Evolutionary conservation across 1,139 yeast genomes (phyloP).

Genomic region (Scheffersomyces illinoinensis): DNA sequence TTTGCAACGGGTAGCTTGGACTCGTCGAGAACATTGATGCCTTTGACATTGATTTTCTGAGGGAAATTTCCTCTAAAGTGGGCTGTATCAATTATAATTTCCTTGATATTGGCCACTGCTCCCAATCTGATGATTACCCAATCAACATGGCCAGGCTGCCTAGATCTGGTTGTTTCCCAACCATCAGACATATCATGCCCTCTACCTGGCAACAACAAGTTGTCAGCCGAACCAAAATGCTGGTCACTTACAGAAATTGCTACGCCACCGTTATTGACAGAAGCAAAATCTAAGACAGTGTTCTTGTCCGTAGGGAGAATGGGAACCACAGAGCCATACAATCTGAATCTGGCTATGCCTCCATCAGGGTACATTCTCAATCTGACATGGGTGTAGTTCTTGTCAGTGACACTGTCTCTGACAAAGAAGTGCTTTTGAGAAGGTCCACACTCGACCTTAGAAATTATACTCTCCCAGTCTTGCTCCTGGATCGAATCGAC

Average conservation of each 20-base stretch:
- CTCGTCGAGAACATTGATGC: conserved; percentile 40
- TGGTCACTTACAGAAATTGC: conserved; percentile 83
- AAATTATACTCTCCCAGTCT: conserved; percentile 71
- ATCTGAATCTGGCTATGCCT: conserved; percentile 91
- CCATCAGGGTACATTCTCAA: conserved; percentile 96
- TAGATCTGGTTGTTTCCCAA: conserved; percentile 94
- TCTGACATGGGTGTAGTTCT: conserved; percentile 74
- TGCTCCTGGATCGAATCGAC: conserved; percentile 22
- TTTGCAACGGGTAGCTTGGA: conserved; percentile 35
- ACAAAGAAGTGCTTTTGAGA: conserved; percentile 79
- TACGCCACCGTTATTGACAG: conserved; percentile 85
- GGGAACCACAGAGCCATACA: conserved; percentile 80
- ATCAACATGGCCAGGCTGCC: conserved; percentile 80
- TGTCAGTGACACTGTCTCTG: conserved; percentile 56
- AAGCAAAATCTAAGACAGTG: conserved; percentile 69
- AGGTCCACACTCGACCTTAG: conserved; percentile 82
- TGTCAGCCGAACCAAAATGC: conserved; percentile 90
- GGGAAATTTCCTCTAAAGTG: conserved; percentile 95
- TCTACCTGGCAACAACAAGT: conserved; percentile 85
- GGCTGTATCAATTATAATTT: conserved; percentile 82
- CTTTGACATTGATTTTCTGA: conserved; percentile 68
- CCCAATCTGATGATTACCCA: conserved; percentile 88
- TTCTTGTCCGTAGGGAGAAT: conserved; percentile 50
- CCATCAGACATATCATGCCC: conserved; percentile 98
- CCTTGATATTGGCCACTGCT: conserved; percentile 53